Conservation (phyloP, 2,329 filamentous ascomycete genomes). For the Xylaria sp. region DNA sequence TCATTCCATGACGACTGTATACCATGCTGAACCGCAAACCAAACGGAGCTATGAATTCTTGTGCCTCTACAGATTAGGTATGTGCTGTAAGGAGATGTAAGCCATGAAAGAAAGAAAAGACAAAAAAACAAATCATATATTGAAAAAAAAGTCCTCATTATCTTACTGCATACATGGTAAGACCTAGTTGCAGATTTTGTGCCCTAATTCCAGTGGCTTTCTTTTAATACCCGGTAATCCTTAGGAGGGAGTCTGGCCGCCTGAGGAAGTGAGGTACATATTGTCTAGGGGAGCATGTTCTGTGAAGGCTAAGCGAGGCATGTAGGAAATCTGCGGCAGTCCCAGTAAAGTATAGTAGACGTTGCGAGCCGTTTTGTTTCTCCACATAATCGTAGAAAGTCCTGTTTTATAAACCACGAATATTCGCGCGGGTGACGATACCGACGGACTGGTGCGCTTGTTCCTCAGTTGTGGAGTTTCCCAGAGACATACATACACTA, state of each 20-base stretch:
- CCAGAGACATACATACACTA: too few relatives aligned
- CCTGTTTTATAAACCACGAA: conserved; percentile 10
- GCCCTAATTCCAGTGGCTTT: background rate
- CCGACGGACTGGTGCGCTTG: conserved; percentile 2
- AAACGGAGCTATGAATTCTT: background rate
- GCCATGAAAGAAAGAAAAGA: too few relatives aligned
- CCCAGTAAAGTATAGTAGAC: background rate
- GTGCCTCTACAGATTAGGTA: too few relatives aligned
- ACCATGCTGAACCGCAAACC: background rate
- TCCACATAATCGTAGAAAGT: conserved; percentile 12
- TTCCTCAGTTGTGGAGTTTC: background rate
- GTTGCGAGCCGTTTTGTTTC: conserved; percentile 11
- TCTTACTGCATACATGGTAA: background rate
- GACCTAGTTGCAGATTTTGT: background rate
- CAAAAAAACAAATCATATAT: background rate
- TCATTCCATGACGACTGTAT: background rate
- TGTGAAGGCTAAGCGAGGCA: too few relatives aligned
- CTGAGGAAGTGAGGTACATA: too few relatives aligned
- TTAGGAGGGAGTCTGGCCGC: too few relatives aligned
- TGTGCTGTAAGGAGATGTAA: too few relatives aligned
- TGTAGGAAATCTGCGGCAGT: too few relatives aligned
- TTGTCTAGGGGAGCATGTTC: too few relatives aligned
- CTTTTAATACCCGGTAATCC: background rate
- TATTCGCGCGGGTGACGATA: conserved; percentile 8
- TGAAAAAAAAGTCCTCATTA: background rate